Evolutionary conservation across 2,329 filamentous ascomycete species (phyloP).

Genomic region (Aspergillus arachidicola): DNA sequence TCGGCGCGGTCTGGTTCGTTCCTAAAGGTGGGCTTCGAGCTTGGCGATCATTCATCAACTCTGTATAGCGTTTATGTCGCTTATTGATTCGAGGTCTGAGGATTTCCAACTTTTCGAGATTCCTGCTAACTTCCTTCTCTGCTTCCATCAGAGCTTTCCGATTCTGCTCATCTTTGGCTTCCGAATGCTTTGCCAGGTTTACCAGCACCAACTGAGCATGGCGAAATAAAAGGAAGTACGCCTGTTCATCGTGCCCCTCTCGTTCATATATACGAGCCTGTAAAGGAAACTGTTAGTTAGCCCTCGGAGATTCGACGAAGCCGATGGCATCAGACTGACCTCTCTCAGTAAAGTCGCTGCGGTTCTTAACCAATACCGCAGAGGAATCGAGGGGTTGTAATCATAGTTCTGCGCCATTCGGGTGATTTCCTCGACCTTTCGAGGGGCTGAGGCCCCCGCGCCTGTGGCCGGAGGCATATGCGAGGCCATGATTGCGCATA

Average conservation of each 20-base stretch:
- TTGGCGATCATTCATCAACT: conserved; percentile 51
- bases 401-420: conserved; percentile 76
- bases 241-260: conserved; percentile 83
- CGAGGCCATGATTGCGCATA: conserved; percentile 27
- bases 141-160: conserved; percentile 57
- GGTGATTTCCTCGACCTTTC: conserved; percentile 76
- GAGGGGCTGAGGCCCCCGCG: conserved; percentile 53
- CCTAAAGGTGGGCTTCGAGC: conserved; percentile 39
- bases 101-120: conserved; percentile 71
- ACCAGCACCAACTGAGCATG: conserved; percentile 83
- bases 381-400: conserved; percentile 74
- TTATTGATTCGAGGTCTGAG: conserved; percentile 78
- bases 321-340: conserved; percentile 53
- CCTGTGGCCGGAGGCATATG: conserved; percentile 26
- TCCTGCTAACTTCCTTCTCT: conserved; percentile 63
- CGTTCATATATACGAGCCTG: conserved; percentile 82
- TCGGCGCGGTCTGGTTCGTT: conserved; percentile 12
- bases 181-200: conserved; percentile 73
- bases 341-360: conserved; percentile 79
- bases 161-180: conserved; percentile 67
- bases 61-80: conserved; percentile 69
- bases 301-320: background rate
- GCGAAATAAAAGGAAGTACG: conserved; percentile 88
- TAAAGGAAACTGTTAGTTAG: background rate
- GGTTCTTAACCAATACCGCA: conserved; percentile 81